phyloP scores from a whole-genome alignment of 2,329 filamentous ascomycete genomes.

The Beauveria medogensis region DNA sequence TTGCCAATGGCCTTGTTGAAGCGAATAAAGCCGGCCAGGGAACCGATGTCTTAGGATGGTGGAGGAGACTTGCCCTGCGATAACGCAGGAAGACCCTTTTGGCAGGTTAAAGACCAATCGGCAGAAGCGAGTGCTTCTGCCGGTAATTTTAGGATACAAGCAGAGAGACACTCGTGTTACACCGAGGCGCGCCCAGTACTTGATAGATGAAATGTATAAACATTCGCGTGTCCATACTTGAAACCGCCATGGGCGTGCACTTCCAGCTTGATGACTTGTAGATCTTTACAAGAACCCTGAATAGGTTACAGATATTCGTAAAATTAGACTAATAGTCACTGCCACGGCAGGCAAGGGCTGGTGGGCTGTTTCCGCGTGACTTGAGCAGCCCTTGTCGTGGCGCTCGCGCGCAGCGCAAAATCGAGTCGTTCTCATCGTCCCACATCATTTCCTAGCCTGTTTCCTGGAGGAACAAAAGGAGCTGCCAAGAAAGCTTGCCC shows the following conservation, averaged over 20 bases:
- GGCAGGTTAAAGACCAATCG: background rate
- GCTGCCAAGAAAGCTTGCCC: background rate
- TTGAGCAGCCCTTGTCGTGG: background rate
- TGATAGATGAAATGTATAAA: background rate
- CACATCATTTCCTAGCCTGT: background rate
- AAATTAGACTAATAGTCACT: background rate
- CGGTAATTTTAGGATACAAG: background rate
- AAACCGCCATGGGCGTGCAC: background rate
- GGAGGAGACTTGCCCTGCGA: background rate
- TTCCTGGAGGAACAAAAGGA: background rate
- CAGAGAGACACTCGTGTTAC: background rate
- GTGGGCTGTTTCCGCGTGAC: background rate
- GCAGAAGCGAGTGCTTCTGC: background rate
- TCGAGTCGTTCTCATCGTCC: background rate
- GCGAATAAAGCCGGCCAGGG: background rate
- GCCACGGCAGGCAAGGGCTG: background rate
- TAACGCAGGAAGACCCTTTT: background rate
- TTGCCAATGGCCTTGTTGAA: background rate
- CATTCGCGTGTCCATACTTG: background rate
- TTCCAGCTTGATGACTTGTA: no score
- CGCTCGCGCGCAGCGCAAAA: background rate
- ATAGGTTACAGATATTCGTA: no score
- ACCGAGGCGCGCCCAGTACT: background rate
- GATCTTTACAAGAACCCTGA: background rate
- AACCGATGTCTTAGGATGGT: slow-evolving; percentile 1